Base-by-base conservation (phyloP, 306 rosid genomes). In the Vigna angularis region DNA sequence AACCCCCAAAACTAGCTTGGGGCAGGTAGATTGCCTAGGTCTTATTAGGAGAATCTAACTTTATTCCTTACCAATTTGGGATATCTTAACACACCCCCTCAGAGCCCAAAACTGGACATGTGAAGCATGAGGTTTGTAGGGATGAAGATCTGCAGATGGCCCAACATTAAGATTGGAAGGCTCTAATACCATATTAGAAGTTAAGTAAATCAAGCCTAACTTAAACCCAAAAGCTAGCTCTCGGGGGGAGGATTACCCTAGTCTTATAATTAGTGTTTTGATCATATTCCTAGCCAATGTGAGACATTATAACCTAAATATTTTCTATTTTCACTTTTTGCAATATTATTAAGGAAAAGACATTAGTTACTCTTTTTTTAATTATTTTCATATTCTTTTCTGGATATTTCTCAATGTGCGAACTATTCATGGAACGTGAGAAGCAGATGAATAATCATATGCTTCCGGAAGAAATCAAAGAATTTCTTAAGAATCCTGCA, bases 261-360 rank as follows among this genome's bases (percentile, higher is more conserved):
- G 3, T 63, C 69, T 36, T n/a, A 34, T 16, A 63, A 16, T 14
- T 0, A 16, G 24, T 36, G 17, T 63, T 63, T 34, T 34, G 14
- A 3, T 10, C 26, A 63, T 16, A 63, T 16, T 63, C 26, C 26
- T 34, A 63, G 42, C 14, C 30, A 38, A 64, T 36, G 50, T 64
- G 50, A 15, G 9, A 64, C 70, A 10, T 1, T 13, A 18, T 36
- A 64, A 34, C 53, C 44, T 0, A 45, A 32, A 66, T 16, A 52
- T 69, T 22, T 61, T 49, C 13, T 28, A 47, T 58, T 58, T 28
- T 74, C 24, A 17, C 12, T 62, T 63, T 32, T 65, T 16, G 61
- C 36, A n/a, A 50, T 7, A 49, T 45, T 42, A 81, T 53, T 34
- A 66, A 73, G 16, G 61, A 69, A 45, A 68, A 26, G 5, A 45